Base-by-base conservation (phyloP, 768 basidiomycete species). In the Ephemerocybe angulata region DNA sequence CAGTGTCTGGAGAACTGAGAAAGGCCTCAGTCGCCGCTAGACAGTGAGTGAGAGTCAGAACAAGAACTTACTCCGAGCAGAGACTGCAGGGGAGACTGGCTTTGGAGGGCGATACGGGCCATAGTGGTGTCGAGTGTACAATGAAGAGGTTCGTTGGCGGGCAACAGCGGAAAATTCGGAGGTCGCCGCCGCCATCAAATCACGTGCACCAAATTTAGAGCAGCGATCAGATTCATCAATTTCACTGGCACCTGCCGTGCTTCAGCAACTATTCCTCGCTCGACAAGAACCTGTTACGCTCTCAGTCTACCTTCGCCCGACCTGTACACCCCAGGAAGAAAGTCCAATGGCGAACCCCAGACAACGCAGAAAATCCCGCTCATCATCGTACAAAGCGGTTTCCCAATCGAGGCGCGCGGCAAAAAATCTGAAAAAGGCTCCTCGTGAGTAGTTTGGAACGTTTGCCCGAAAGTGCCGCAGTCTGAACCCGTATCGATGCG, bases 331-430 rank as follows among this genome's bases (percentile, higher is more conserved):
- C n/a, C 38, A 5, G 24, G 13, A 22, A n/a, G 7, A 13, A 47
- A 22, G 21, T 37, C 66, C 24, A 21, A 97, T 98, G 95, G 93
- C 86, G 53, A 98, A 97, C 69, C 95, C 95, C 60, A 85, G 95
- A 53, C 96, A 98, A 71, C 82, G 94, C 57, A 82, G 86, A 62
- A 98, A 98, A 74, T 70, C 81, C 21, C 84, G 87, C 40, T 94
- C 93, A 24, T 83, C 85, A 17, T 76, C 83, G n/a, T 79, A 92
- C 68, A 85, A 76, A 60, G 72, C 86, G 21, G 80, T 91, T 50
- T 85, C 85, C 31, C 90, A 90, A 58, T 87, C 90, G 12, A 79
- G 76, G 46, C 80, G 85, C 63, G 85, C 90, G 49, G 85, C 91
- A 66, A 84, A 81, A 58, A 84, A 87, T 58, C 71, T 87, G 55